Conservation (phyloP, 2,329 filamentous ascomycete species). For the Colletotrichum endophyticum region DNA sequence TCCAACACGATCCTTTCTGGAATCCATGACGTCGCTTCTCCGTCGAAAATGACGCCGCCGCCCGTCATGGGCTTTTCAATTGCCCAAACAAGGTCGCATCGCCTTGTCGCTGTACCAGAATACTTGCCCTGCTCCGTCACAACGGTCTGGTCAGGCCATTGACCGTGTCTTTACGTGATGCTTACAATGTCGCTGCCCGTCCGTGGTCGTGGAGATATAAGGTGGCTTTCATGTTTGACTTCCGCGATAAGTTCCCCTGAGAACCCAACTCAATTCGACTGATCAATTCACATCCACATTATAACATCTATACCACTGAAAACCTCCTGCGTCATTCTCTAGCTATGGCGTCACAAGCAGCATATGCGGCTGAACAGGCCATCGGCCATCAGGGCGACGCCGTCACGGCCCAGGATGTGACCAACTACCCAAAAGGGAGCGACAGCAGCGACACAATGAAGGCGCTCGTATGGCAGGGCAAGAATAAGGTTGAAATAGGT, state of each 20-base stretch:
- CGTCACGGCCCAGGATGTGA: slow-evolving; percentile 71
- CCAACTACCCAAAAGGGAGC: slow-evolving; percentile 56
- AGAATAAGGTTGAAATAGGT: slow-evolving; percentile 76
- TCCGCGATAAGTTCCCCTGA: not conserved
- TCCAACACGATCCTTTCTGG: not conserved
- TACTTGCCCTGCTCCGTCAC: not conserved
- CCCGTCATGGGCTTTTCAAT: slow-evolving; percentile 4
- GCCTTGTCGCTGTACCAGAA: not conserved
- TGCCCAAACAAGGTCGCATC: not conserved
- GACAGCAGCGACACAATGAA: slow-evolving; percentile 72
- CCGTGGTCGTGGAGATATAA: not conserved
- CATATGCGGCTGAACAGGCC: slow-evolving; percentile 67
- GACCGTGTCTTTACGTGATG: not conserved
- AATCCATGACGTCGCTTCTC: slow-evolving; percentile 13
- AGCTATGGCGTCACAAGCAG: slow-evolving; percentile 68
- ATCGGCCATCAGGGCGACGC: slow-evolving; percentile 72
- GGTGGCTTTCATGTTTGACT: not conserved
- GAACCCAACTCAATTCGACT: not conserved
- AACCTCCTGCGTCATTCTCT: not conserved
- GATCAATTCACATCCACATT: not conserved
- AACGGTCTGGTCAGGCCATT: not conserved
- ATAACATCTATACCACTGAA: not conserved
- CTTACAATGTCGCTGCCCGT: not conserved
- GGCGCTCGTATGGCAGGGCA: slow-evolving; percentile 82
- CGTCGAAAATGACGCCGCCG: slow-evolving; percentile 4